Base-by-base conservation (phyloP, 768 basidiomycete species). In the Scleroderma bovista region DNA sequence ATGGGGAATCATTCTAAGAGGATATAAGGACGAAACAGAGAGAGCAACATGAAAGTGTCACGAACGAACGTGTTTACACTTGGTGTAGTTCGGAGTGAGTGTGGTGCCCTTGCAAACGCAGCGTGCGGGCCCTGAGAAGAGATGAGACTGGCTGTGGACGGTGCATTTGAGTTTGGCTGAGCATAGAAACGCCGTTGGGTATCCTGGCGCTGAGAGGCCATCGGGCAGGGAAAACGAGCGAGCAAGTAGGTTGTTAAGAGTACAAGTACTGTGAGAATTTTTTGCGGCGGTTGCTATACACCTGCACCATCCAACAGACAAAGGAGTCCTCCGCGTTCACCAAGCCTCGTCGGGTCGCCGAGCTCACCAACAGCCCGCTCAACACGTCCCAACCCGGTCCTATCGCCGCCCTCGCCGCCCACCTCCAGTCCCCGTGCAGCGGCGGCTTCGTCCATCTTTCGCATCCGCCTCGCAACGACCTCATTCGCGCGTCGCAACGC, bases 111-210 rank as follows among this genome's bases (percentile, higher is more conserved):
- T n/a, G 68, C 60, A 59, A 77, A 72, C 60, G 69, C 69, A 59
- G 76, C 67, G 59, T 75, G 74, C 51, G 75, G 67, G 63, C 57
- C 50, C 51, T 58, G 60, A 32, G 57, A 51, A 51, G 70, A 68
- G 36, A 83, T 67, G 47, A 83, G 77, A 60, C 72, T 79, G 29
- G 76, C 66, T 7, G 77, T 76, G 4, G 82, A 83, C 6, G 74
- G 72, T 11, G 78, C 71, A 52, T 69, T 65, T 51, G 66, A 65
- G 42, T 63, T 59, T 20, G 69, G 64, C 53, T 66, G 63, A 57
- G 71, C 69, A 58, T 75, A 72, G 55, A 67, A 69, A 51, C 68
- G 72, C 46, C 69, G 69, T 51, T 74, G 72, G 53, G 72, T 56
- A 57, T 73, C 70, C 16, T 69, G 65, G 31, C 62, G 62, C 23